phyloP scores from a whole-genome alignment of 352 stramenopile genomes.

The Pythium dissimile region DNA sequence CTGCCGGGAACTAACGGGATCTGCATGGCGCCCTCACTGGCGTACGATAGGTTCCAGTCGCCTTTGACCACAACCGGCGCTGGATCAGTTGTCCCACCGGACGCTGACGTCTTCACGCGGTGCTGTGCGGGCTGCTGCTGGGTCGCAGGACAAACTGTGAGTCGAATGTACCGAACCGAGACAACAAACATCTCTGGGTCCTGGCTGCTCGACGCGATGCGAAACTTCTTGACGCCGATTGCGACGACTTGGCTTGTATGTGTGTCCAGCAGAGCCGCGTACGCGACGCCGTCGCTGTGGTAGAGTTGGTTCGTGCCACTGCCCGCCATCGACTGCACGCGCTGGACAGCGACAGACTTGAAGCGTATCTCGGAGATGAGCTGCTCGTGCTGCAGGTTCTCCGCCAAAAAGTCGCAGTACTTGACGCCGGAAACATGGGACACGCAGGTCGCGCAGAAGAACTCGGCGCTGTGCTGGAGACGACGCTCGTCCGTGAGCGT shows the following conservation, averaged over 20 bases:
- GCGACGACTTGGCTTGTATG: constrained; percentile 36
- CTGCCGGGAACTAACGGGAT: constrained; percentile 24
- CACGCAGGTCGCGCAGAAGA: constrained; percentile 50
- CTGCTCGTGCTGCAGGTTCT: constrained; percentile 28
- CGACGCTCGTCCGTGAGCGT: constrained; percentile 28
- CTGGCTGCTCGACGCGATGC: constrained; percentile 37
- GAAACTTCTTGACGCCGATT: constrained; percentile 45
- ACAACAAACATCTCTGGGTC: constrained; percentile 54
- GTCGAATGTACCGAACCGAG: constrained; percentile 26
- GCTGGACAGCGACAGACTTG: constrained; percentile 32
- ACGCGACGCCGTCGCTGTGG: not conserved
- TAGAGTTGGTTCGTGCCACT: not conserved
- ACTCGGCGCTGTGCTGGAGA: constrained; percentile 18
- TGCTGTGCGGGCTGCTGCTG: constrained; percentile 17
- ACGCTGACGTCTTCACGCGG: not conserved
- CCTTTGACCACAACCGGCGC: not conserved
- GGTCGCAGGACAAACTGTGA: constrained; percentile 27
- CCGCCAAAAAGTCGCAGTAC: constrained; percentile 70
- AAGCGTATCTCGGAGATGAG: constrained; percentile 55
- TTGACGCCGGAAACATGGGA: constrained; percentile 27
- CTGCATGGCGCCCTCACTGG: constrained; percentile 21
- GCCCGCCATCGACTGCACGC: too few species aligned
- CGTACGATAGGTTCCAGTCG: constrained; percentile 44
- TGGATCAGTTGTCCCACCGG: too few species aligned
- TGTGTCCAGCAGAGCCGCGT: constrained; percentile 40